These are phyloP conservation scores for Phoma sp. DNA, from an alignment of 2,329 filamentous ascomycete species.

Conservation along the genomic window DNA sequence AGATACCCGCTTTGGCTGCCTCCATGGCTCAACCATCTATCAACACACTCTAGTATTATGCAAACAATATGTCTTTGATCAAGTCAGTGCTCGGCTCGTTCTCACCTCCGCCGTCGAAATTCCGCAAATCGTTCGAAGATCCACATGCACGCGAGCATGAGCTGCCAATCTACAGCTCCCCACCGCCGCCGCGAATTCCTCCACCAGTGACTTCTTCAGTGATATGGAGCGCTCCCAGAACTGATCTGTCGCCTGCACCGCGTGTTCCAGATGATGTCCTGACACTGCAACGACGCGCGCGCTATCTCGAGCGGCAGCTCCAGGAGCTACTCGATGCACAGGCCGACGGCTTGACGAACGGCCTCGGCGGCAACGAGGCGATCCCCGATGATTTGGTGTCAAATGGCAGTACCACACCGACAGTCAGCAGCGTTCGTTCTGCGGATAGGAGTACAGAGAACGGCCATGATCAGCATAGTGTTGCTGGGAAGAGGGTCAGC, in stretches of 20 bases:
- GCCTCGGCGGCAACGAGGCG: constrained; percentile 47
- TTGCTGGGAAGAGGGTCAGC: constrained; percentile 60
- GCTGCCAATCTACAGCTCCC: constrained; percentile 41
- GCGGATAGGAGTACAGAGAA: constrained; percentile 33
- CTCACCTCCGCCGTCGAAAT: constrained; percentile 42
- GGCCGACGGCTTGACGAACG: constrained; percentile 61
- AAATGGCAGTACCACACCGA: constrained; percentile 58
- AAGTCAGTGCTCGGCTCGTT: constrained; percentile 46
- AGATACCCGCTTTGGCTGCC: constrained; percentile 14
- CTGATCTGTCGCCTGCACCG: constrained; percentile 31
- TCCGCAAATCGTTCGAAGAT: constrained; percentile 45
- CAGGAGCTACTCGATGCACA: constrained; percentile 67
- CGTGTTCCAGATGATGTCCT: constrained; percentile 52
- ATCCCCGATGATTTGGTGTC: constrained; percentile 52
- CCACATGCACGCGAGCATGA: constrained; percentile 43
- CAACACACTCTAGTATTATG: constrained; percentile 2
- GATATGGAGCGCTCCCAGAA: constrained; percentile 38
- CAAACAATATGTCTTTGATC: constrained; percentile 38
- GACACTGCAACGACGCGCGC: constrained; percentile 59
- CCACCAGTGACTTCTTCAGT: constrained; percentile 42
- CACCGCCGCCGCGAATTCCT: constrained; percentile 42
- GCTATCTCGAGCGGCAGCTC: constrained; percentile 62
- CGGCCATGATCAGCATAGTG: constrained; percentile 19
- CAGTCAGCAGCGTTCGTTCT: constrained; percentile 48
- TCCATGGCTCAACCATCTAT: constrained; percentile 9